Evolutionary conservation across 108 stramenopile species (phyloP), one percentile per base, ranked within the genome.

Genomic region (Nitzschia palea): DNA sequence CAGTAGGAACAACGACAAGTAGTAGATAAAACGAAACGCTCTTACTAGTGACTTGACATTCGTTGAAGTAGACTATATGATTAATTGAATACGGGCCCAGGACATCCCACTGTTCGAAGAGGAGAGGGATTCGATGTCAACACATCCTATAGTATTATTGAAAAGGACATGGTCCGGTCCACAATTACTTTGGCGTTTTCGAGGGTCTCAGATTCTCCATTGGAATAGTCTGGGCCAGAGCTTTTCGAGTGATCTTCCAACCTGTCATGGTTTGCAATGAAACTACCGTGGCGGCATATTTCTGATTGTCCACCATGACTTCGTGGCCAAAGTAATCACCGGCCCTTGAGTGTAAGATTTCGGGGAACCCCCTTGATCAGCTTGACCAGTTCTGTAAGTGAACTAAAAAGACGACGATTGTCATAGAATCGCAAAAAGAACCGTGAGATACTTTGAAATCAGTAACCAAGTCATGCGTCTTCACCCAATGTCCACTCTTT

Each of bases 241-340:
- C 65, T 4, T 59, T 56, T 55, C 74, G 43, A 36, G 65, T 62
- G 45, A 82, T 63, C 59, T 74, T 77, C 80, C 72, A 84, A 6
- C 79, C 76, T 33, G 65, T 72, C 29, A 72, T 77, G 17, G 79
- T 84, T 52, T 80, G 79, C 32, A 84, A 57, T 22, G 78, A 70
- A 22, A 80, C 66, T 4, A 78, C 77, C 2, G 84, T 85, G 2
- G 69, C 67, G 3, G 44, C 36, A 77, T 85, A 85, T 22, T 74
- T 85, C 44, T 67, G 68, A 1, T 65, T 42, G 32, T 77, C 78
- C n/a, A 65, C 55, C 14, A 87, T 70, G 25, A 87, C 69, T 67
- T 90, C 89, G 25, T 87, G 76, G 26, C 89, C 89, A 73, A 90
- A 87, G 37, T 77, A 84, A 36, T 81, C 80, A 17, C 82, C 74